Conservation (phyloP, 495 filamentous ascomycete species). For the Penicillium tannophilum region DNA sequence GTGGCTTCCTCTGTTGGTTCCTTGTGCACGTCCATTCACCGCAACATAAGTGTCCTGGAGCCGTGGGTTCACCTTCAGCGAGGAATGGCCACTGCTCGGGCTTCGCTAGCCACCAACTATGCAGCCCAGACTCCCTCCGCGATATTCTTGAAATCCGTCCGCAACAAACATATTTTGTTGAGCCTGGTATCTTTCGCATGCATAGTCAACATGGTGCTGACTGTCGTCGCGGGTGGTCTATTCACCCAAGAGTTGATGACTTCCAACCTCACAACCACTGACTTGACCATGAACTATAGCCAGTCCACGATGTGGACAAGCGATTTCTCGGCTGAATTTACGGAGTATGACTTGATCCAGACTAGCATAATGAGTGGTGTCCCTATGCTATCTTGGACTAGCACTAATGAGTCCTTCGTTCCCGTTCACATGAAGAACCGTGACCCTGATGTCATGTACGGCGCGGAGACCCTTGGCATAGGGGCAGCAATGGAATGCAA, state of each 20-base stretch:
- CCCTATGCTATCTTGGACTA: slow-evolving; percentile 41
- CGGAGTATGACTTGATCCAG: slow-evolving; percentile 45
- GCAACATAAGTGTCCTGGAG: slow-evolving; percentile 44
- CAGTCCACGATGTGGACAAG: slow-evolving; percentile 33
- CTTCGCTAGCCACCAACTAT: slow-evolving; percentile 43
- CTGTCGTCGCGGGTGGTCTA: slow-evolving; percentile 40
- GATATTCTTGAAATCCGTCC: slow-evolving; percentile 36
- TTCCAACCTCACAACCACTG: slow-evolving; percentile 28
- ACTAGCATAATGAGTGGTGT: slow-evolving; percentile 44
- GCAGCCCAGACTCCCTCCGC: slow-evolving; percentile 40
- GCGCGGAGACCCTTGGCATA: slow-evolving; percentile 37
- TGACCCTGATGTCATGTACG: slow-evolving; percentile 31
- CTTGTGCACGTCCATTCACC: slow-evolving; percentile 43
- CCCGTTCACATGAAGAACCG: slow-evolving; percentile 31
- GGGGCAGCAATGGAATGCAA: slow-evolving; percentile 35
- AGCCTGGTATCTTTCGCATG: slow-evolving; percentile 39
- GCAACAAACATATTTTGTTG: slow-evolving; percentile 36
- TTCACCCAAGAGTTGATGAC: slow-evolving; percentile 40
- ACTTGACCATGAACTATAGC: slow-evolving; percentile 38
- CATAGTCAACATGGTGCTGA: slow-evolving; percentile 37
- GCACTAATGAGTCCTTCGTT: slow-evolving; percentile 38
- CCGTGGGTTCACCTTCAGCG: slow-evolving; percentile 50
- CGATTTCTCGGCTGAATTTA: slow-evolving; percentile 44
- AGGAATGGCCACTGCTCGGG: slow-evolving; percentile 32
- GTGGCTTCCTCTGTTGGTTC: slow-evolving; percentile 41